Evolutionary conservation across 306 rosid genomes (phyloP), one percentile per base, ranked within the genome.

Genomic region (Rosa persica): DNA sequence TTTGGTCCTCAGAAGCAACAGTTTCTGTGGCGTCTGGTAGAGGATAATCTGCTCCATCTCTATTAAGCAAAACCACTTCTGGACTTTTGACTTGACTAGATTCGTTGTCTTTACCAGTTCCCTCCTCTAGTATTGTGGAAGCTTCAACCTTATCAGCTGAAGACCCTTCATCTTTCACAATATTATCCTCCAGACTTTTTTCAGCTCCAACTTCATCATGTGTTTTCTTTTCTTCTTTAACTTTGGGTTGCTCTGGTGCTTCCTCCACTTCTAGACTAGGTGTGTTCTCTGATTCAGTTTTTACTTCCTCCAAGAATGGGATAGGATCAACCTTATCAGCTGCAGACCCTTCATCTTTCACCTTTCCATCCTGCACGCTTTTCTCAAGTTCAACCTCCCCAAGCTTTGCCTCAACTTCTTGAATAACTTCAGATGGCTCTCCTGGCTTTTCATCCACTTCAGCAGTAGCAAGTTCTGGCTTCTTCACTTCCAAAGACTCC

Each of bases 371-470:
- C 49, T 55, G 80, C 39, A 64, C 65, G 16, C 6, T 83, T 61
- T 82, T 76, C 80, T 88, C 64, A 17, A 74, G 75, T 66, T 83
- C 87, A 67, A 49, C 76, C 0, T 80, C 84, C 67, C 81, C 76
- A 43, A n/a, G 49, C 72, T 74, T 78, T 78, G 67, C 76, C 69
- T 30, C 81, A 36, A 77, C 88, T 76, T 84, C 73, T 51, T 70
- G 73, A 52, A 52, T 27, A 60, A 68, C 70, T 77, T 83, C 77
- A 47, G 71, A 61, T 54, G 11, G 67, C 34, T 86, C 90, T 66
- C 65, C 72, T 67, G 76, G 69, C 44, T 76, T 86, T 78, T 85
- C 83, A 52, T 79, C 83, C 69, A 76, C 85, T 85, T 86, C 67
- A 77, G 80, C 12, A 73, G 73, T 39, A 66, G 11, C 82, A 58